These are phyloP conservation scores for Sporothrix schenckii DNA, from an alignment of 2,329 filamentous ascomycete species.

Conservation along the genomic window DNA sequence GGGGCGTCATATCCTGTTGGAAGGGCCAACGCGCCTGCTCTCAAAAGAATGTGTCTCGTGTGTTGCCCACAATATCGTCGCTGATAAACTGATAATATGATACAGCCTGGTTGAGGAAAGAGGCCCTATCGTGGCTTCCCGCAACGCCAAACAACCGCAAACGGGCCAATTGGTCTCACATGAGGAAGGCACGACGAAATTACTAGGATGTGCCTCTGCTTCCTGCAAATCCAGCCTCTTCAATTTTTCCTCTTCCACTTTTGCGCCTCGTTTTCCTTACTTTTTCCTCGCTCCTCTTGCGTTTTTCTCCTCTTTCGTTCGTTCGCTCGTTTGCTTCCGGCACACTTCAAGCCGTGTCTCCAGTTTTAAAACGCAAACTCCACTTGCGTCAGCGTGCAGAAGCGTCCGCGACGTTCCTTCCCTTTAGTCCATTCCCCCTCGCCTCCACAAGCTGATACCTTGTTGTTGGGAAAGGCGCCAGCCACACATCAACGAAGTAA, in stretches of 20 bases:
- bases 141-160: conserved; percentile 19
- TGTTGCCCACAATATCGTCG: not conserved
- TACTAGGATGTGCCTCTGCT: too few relatives aligned
- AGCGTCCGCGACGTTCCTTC: conserved; percentile 9
- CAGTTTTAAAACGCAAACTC: conserved; percentile 7
- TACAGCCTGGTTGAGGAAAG: conserved; percentile 18
- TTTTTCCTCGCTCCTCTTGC: not conserved
- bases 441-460: not conserved
- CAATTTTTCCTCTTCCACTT: not conserved
- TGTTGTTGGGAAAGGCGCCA: not conserved
- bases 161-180: conserved; percentile 20
- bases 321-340: conserved; percentile 22
- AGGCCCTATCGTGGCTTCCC: conserved; percentile 19
- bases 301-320: conserved; percentile 15
- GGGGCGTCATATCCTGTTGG: not conserved
- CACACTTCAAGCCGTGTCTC: not conserved
- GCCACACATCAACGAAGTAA: not conserved
- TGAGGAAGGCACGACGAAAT: conserved; percentile 16
- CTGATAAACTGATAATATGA: not conserved
- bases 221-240: not conserved
- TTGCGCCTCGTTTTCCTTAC: not conserved
- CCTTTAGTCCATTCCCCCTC: not conserved
- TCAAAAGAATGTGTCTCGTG: not conserved
- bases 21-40: not conserved
- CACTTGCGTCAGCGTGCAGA: conserved; percentile 31